Evolutionary conservation across 2,329 filamentous ascomycete species (phyloP), one percentile per base, ranked within the genome.

Genomic region (Ascocoryne sarcoides): DNA sequence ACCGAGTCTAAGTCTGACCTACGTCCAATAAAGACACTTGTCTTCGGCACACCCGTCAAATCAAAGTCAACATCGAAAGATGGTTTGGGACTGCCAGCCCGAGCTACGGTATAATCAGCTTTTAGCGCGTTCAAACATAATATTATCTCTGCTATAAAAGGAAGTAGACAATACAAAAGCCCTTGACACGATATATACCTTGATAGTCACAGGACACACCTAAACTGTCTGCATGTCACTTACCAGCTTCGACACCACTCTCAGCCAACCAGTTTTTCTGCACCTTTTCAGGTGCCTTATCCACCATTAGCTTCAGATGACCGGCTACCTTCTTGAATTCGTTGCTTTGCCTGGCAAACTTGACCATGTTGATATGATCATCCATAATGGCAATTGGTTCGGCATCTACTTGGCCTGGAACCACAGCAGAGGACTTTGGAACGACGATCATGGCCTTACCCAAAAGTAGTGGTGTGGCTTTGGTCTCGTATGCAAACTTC

Each of bases 321-420:
- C 32, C 26, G n/a, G 36, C 32, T 32, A 49, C 37, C 15, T 21
- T 49, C 36, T 43, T 45, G 37, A 40, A 49, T 9, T 37, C 37
- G 37, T 60, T 52, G 29, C 42, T 28, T 21, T 34, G 34, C 21
- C 4, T 16, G 4, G 26, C 19, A 37, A 62, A 63, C 39, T 52
- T 59, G 33, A 59, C 58, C 53, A 64, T 62, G 28, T 54, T 51
- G 15, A 32, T 57, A 45, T 64, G 59, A 39, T 64, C 48, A 23
- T 49, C 53, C 33, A 52, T 55, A 36, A 65, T 62, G 10, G 40
- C 52, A 36, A 63, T 56, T 37, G 47, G 44, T 38, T 61, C 60
- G 10, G 55, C 50, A 48, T 62, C 46, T 20, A 47, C 46, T 18
- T 57, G 53, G 30, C 60, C 59, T 39, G 57, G 57, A 18, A 64